Percentiles rank a stretch among this genome's conserved stretches.
These are phyloP conservation scores for Sclerospora graminicola DNA, from an alignment of 352 stramenopile genomes.

Conservation along the genomic window DNA sequence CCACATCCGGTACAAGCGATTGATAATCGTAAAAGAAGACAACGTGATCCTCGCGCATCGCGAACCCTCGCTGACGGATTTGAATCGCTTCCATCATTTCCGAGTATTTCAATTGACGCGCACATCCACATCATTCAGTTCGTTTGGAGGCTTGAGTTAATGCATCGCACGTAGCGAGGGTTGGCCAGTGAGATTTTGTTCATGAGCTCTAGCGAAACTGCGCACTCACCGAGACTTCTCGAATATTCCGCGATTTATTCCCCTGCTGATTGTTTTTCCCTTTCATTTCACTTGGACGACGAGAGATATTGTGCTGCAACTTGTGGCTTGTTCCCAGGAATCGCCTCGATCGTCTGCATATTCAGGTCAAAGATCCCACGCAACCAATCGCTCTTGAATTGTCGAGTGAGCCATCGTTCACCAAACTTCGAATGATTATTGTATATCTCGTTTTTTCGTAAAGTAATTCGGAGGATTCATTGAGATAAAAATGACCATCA, in stretches of 20 bases:
- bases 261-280: slow-evolving; percentile 23
- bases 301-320: slow-evolving; percentile 57
- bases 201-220: slow-evolving; percentile 86
- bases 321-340: slow-evolving; percentile 59
- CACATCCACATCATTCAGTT: slow-evolving; percentile 75
- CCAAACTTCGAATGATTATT: too few relatives aligned
- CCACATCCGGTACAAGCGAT: slow-evolving; percentile 66
- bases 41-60: slow-evolving; percentile 80
- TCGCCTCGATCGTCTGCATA: slow-evolving; percentile 77
- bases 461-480: too few relatives aligned
- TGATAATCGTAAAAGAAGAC: slow-evolving; percentile 89
- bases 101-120: slow-evolving; percentile 85
- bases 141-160: slow-evolving; percentile 75
- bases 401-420: slow-evolving; percentile 81
- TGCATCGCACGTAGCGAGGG: slow-evolving; percentile 81
- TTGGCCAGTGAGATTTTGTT: slow-evolving; percentile 83
- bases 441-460: too few relatives aligned
- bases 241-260: slow-evolving; percentile 74
- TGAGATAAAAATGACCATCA: too few relatives aligned
- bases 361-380: slow-evolving; percentile 79
- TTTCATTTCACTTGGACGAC: slow-evolving; percentile 49
- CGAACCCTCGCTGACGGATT: slow-evolving; percentile 83
- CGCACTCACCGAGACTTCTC: slow-evolving; percentile 77
- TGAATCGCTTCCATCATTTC: slow-evolving; percentile 89
- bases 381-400: slow-evolving; percentile 77